These are phyloP conservation scores for Penicillium decumbens DNA, from an alignment of 2,329 filamentous ascomycete species.

Conservation along the genomic window DNA sequence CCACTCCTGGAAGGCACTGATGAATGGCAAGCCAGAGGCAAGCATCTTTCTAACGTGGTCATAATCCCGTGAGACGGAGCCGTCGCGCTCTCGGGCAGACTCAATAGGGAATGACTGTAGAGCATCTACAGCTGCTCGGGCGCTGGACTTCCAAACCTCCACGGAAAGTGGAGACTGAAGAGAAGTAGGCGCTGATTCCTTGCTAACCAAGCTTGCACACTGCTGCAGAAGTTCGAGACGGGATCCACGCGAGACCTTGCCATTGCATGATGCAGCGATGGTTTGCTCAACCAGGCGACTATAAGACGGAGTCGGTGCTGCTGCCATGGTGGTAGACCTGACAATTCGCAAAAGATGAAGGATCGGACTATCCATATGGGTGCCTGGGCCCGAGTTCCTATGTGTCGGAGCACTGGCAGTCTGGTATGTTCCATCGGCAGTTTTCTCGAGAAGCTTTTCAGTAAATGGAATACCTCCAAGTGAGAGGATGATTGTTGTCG, in stretches of 20 bases:
- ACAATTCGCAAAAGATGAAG: slow-evolving; percentile 39
- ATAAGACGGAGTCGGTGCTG: slow-evolving; percentile 25
- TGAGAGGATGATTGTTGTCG: slow-evolving; percentile 48
- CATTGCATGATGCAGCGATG: slow-evolving; percentile 34
- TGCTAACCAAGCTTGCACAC: slow-evolving; percentile 30
- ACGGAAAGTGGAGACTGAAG: slow-evolving; percentile 14
- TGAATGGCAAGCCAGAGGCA: slow-evolving; percentile 51
- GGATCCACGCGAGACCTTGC: slow-evolving; percentile 32
- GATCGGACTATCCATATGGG: slow-evolving; percentile 34
- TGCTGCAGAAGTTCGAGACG: slow-evolving; percentile 39
- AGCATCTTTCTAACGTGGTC: slow-evolving; percentile 65
- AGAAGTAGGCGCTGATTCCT: slow-evolving; percentile 11
- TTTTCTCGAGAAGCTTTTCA: slow-evolving; percentile 48
- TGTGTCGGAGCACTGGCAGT: slow-evolving; percentile 39
- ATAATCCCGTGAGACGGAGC: slow-evolving; percentile 61
- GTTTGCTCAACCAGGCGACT: slow-evolving; percentile 26
- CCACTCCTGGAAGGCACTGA: slow-evolving; percentile 36
- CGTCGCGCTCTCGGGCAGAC: slow-evolving; percentile 45
- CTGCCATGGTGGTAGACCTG: slow-evolving; percentile 17
- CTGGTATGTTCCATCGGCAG: slow-evolving; percentile 54
- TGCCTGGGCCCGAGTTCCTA: slow-evolving; percentile 25
- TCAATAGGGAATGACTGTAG: slow-evolving; percentile 42
- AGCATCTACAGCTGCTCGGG: slow-evolving; percentile 31
- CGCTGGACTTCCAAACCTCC: slow-evolving; percentile 36
- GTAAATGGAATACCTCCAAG: slow-evolving; percentile 50